phyloP scores from a whole-genome alignment of 257 asterid genomes.

The Solanum peruvianum region DNA sequence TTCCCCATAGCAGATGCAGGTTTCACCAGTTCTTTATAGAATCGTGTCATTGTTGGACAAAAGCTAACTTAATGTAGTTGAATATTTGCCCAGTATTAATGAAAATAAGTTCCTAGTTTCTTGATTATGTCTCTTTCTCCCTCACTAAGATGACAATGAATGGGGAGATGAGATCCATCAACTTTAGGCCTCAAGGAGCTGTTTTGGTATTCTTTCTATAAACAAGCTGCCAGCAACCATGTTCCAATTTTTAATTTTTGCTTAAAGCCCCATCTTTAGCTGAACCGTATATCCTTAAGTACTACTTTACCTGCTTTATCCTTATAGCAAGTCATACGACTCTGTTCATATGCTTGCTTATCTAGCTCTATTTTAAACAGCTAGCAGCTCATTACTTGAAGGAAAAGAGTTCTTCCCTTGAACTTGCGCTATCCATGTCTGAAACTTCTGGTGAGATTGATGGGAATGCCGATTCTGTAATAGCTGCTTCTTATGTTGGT shows the following conservation, averaged over 20 bases:
- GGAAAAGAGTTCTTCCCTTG: constrained; percentile 62
- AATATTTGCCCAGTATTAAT: not conserved
- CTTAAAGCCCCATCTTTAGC: not conserved
- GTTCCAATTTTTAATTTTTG: not conserved
- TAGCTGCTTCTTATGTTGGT: constrained; percentile 67
- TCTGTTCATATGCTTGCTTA: not conserved
- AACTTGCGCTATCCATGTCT: constrained; percentile 70
- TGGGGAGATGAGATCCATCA: not conserved
- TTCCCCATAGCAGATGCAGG: not conserved
- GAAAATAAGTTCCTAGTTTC: not conserved
- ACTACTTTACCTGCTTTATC: not conserved
- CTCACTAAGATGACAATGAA: not conserved
- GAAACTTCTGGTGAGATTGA: constrained; percentile 45
- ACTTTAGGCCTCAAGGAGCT: not conserved
- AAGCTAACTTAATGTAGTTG: not conserved
- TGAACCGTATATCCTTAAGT: not conserved
- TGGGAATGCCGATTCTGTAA: constrained; percentile 69
- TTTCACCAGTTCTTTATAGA: not conserved
- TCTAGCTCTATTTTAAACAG: constrained; percentile 32
- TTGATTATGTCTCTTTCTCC: not conserved
- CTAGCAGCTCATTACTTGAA: constrained; percentile 82
- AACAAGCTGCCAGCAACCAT: not conserved
- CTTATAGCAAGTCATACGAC: not conserved
- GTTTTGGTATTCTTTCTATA: not conserved
- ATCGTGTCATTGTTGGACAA: not conserved